Percentiles rank a stretch among this genome's conserved stretches.
phyloP scores from a whole-genome alignment of 2,329 filamentous ascomycete genomes.

The Alternaria viburni region DNA sequence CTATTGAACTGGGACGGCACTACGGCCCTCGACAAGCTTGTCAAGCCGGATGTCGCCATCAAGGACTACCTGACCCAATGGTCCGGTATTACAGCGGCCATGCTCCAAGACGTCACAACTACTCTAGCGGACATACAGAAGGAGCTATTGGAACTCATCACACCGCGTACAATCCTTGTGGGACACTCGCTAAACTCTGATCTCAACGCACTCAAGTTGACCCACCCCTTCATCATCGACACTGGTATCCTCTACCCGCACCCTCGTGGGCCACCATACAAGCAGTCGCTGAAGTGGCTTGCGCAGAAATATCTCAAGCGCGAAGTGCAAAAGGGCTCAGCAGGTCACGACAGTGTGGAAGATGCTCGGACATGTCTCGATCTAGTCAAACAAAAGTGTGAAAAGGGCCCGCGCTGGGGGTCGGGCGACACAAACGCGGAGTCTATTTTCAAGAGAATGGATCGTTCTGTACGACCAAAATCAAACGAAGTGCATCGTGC shows the following conservation, averaged over 20 bases:
- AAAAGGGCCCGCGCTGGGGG: constrained; percentile 88
- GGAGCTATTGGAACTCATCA: constrained; percentile 74
- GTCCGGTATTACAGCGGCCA: constrained; percentile 89
- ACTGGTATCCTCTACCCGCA: constrained; percentile 91
- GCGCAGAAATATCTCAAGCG: constrained; percentile 83
- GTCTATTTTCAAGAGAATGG: constrained; percentile 86
- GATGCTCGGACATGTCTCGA: constrained; percentile 91
- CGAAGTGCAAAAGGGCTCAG: constrained; percentile 82
- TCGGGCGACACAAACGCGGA: constrained; percentile 79
- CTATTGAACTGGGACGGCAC: constrained; percentile 84
- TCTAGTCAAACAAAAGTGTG: constrained; percentile 93
- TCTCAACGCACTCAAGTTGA: constrained; percentile 80
- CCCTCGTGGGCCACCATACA: constrained; percentile 84
- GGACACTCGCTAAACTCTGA: constrained; percentile 85
- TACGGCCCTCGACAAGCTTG: constrained; percentile 84
- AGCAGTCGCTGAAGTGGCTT: constrained; percentile 89
- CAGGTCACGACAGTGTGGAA: constrained; percentile 90
- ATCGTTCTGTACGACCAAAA: constrained; percentile 58
- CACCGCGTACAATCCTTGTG: constrained; percentile 74
- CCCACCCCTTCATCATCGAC: constrained; percentile 93
- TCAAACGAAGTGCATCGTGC: constrained; percentile 47
- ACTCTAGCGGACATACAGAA: constrained; percentile 82
- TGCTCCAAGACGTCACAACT: constrained; percentile 83
- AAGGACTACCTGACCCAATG: constrained; percentile 87
- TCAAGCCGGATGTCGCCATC: constrained; percentile 88